Conservation (phyloP, 257 asterid species). For the Nicotiana otophora region DNA sequence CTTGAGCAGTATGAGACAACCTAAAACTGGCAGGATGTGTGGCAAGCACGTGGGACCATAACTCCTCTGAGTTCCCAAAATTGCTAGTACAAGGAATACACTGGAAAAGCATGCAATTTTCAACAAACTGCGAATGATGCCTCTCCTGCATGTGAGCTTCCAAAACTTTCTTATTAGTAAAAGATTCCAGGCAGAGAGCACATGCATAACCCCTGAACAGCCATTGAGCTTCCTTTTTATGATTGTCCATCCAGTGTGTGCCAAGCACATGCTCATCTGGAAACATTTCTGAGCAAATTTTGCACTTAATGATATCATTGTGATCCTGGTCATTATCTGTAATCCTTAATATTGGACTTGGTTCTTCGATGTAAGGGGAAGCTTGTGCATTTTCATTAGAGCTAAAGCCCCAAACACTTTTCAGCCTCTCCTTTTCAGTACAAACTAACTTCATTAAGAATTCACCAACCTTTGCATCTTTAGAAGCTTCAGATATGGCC, state of each 20-base stretch:
- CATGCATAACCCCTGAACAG: conserved; percentile 95
- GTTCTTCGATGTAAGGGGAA: conserved; percentile 37
- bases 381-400: conserved; percentile 35
- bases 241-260: conserved; percentile 71
- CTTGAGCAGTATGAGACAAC: conserved; percentile 40
- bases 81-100: conserved; percentile 87
- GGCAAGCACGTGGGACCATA: conserved; percentile 85
- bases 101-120: conserved; percentile 94
- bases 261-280: conserved; percentile 70
- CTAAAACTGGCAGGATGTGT: conserved; percentile 55
- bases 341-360: conserved; percentile 26
- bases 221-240: conserved; percentile 96
- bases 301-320: conserved; percentile 64
- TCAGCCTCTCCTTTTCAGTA: conserved; percentile 70
- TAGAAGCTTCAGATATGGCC: conserved; percentile 92
- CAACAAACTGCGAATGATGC: conserved; percentile 84
- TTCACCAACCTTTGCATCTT: conserved; percentile 54
- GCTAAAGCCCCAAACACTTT: conserved; percentile 66
- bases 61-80: conserved; percentile 75
- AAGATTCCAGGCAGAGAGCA: conserved; percentile 92
- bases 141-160: conserved; percentile 94
- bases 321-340: conserved; percentile 26
- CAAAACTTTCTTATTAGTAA: conserved; percentile 81
- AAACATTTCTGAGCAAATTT: conserved; percentile 59
- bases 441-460: conserved; percentile 56